phyloP scores from a whole-genome alignment of 371 early-diverging fungal genomes.

The Mucor ambiguus region DNA sequence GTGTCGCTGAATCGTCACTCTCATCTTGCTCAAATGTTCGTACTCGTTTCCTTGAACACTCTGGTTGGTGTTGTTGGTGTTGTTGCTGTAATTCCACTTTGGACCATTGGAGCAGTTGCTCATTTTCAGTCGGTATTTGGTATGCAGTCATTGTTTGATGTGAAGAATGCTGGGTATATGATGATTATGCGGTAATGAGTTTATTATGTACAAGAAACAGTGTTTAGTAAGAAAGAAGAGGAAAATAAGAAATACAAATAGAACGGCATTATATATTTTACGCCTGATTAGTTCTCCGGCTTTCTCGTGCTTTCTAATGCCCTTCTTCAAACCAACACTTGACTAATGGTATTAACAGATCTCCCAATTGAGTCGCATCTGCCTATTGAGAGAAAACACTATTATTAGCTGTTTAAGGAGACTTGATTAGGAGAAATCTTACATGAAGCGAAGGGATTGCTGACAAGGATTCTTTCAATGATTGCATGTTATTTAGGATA shows the following conservation, averaged over 20 bases:
- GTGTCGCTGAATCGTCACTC: neutral
- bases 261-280: neutral
- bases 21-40: neutral
- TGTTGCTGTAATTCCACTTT: neutral
- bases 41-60: neutral
- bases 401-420: neutral
- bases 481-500: conserved; percentile 14
- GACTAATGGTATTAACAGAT: conserved; percentile 15
- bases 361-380: conserved; percentile 21
- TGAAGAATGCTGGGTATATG: neutral
- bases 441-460: neutral
- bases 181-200: neutral
- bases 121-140: neutral
- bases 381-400: neutral
- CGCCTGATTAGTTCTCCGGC: neutral
- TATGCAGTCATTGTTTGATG: conserved; percentile 10
- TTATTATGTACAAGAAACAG: conserved; percentile 5
- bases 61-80: neutral
- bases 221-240: neutral
- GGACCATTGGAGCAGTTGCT: neutral
- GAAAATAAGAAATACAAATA: neutral
- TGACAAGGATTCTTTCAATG: conserved; percentile 13
- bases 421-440: neutral
- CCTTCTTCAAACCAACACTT: conserved; percentile 22
- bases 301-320: neutral